Evolutionary conservation across 2,329 filamentous ascomycete genomes (phyloP), one percentile per base, ranked within the genome.

Genomic region (Acarospora socialis): DNA sequence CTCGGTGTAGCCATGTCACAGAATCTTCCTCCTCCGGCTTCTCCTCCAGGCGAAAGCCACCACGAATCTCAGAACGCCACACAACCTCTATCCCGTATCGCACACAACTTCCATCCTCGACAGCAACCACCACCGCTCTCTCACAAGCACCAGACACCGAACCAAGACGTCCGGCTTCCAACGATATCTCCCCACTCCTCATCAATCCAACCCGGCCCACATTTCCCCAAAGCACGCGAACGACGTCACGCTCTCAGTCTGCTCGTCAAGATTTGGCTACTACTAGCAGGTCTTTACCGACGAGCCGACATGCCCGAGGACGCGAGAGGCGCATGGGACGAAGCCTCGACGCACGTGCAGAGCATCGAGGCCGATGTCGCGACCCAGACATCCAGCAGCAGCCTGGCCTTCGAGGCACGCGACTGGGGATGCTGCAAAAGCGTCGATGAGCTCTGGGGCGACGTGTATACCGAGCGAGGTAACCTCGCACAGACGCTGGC

Each of bases 281-380:
- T 90, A 50, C 83, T 94, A 39, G 79, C 83, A 2, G 79, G 79
- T 0, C 76, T 95, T 42, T 98, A 95, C 50, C 73, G 83, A 17
- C 72, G 83, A 32, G 82, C 87, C 5, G 70, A 70, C 6, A 73
- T 92, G 60, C 72, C 73, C 34, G 77, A 86, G 13, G 87, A 95
- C 51, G 75, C 81, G 8, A 72, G 71, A 44, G 81, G 77, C 32
- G 83, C 87, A 5, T 71, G 86, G 17, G 67, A 73, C 7, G 90
- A 95, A 60, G 90, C 87, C 1, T 66, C 73, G 37, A 81, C 80
- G 48, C 66, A 93, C 21, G 75, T 83, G 2, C 66, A 77, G 42
- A 61, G 58, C 0, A 65, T 93, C 7, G 82, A 93, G 53, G 54
- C 61, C 0, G 74, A 86, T 28, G 60, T 77, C 1, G 60, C 68